phyloP scores from a whole-genome alignment of 2,329 filamentous ascomycete species.

The Polytolypa hystricis region DNA sequence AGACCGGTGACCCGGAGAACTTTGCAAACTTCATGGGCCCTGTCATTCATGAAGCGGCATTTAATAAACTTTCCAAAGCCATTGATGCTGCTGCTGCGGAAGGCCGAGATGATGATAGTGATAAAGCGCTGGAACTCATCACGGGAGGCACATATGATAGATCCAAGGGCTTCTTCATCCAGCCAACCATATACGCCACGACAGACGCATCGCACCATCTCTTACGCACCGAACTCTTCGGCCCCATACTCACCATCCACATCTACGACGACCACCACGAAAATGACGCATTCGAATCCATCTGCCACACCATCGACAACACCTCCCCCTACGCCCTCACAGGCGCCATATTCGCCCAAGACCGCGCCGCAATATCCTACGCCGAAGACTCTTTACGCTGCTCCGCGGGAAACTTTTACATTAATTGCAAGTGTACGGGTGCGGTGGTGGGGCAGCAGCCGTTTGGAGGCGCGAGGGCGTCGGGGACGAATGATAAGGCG shows the following conservation, averaged over 20 bases:
- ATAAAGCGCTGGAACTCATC: conserved; percentile 60
- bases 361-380: conserved; percentile 24
- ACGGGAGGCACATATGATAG: conserved; percentile 67
- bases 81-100: conserved; percentile 66
- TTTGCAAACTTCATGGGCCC: conserved; percentile 75
- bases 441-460: conserved; percentile 64
- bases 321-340: conserved; percentile 34
- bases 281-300: conserved; percentile 44
- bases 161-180: conserved; percentile 69
- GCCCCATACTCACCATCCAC: conserved; percentile 62
- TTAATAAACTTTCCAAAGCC: conserved; percentile 65
- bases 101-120: too few species aligned
- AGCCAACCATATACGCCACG: conserved; percentile 71
- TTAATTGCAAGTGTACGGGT: conserved; percentile 47
- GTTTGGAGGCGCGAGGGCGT: conserved; percentile 57
- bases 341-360: conserved; percentile 32
- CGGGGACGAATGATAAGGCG: conserved; percentile 64
- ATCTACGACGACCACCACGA: conserved; percentile 61
- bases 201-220: conserved; percentile 63
- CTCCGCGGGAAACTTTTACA: conserved; percentile 33
- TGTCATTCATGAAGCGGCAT: conserved; percentile 71
- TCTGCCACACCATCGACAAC: conserved; percentile 41
- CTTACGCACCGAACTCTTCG: conserved; percentile 70
- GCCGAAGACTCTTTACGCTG: conserved; percentile 28
- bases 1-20: conserved; percentile 58